phyloP scores from a whole-genome alignment of 1,139 yeast genomes.

The Zygosaccharomyces sapae region DNA sequence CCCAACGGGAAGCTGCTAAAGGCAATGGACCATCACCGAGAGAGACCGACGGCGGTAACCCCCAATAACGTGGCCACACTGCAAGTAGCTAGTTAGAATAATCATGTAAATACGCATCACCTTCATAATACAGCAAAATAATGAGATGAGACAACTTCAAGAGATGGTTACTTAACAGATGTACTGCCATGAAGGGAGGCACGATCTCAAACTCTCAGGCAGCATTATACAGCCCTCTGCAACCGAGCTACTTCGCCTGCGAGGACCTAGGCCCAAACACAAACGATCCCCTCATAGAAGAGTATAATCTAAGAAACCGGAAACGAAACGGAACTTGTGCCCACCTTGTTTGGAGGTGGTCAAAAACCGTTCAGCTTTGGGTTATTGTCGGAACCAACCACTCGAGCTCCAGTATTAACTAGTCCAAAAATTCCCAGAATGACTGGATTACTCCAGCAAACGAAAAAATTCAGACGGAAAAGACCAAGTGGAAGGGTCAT shows the following conservation, averaged over 20 bases:
- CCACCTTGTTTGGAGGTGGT: slow-evolving; percentile 42
- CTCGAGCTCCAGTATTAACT: slow-evolving; percentile 37
- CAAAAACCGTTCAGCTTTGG: slow-evolving; percentile 39
- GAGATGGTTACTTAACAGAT: slow-evolving; percentile 22
- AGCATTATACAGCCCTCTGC: slow-evolving; percentile 35
- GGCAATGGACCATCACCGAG: slow-evolving; percentile 12
- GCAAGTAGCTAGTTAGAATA: neutral
- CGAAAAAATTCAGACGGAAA: slow-evolving; percentile 16
- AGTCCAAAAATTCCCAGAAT: slow-evolving; percentile 12
- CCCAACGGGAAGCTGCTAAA: slow-evolving; percentile 36
- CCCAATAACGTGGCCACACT: neutral
- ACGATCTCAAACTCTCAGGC: slow-evolving; percentile 38
- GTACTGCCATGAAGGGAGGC: slow-evolving; percentile 38
- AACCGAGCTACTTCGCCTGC: slow-evolving; percentile 31
- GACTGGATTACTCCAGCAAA: neutral
- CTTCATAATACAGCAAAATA: neutral
- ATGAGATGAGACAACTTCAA: neutral
- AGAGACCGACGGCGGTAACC: neutral
- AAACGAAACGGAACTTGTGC: slow-evolving; percentile 68
- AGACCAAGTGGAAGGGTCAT: slow-evolving; percentile 34
- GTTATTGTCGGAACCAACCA: slow-evolving; percentile 32
- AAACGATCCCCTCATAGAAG: slow-evolving; percentile 31
- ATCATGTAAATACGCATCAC: neutral
- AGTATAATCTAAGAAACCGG: slow-evolving; percentile 64
- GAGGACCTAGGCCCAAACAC: neutral